A percentile compares a stretch with the other conserved stretches of the same genome.
Conservation (phyloP, 768 basidiomycete genomes). For the Clitopilus passeckerianus region DNA sequence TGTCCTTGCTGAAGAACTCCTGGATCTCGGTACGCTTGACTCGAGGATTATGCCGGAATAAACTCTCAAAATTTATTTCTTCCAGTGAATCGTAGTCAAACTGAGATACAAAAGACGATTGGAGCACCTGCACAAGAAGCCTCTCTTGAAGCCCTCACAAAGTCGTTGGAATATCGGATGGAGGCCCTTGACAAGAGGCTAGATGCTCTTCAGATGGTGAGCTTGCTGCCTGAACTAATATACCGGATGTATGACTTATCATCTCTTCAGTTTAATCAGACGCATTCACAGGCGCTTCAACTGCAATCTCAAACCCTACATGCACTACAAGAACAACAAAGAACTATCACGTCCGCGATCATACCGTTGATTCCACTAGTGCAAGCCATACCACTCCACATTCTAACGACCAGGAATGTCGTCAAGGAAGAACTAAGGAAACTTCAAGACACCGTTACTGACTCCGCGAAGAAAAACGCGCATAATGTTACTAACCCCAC, state of each 20-base stretch:
- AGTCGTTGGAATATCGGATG: slow-evolving; percentile 35
- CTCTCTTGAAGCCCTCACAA: slow-evolving; percentile 32
- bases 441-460: slow-evolving; percentile 3
- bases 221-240: neutral
- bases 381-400: slow-evolving; percentile 53
- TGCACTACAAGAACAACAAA: slow-evolving; percentile 59
- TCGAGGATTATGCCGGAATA: slow-evolving; percentile 8
- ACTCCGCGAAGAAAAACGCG: slow-evolving; percentile 3
- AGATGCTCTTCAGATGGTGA: slow-evolving; percentile 51
- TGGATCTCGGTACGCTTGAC: slow-evolving; percentile 45
- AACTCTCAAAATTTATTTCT: slow-evolving; percentile 5
- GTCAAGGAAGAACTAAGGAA: slow-evolving; percentile 26
- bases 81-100: slow-evolving; percentile 61
- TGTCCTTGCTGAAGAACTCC: slow-evolving; percentile 46
- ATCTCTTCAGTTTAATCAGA: slow-evolving; percentile 36
- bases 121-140: slow-evolving; percentile 51
- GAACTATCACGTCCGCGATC: slow-evolving; percentile 46
- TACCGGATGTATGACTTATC: neutral
- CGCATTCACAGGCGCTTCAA: slow-evolving; percentile 42
- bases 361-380: slow-evolving; percentile 57
- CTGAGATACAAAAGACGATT: slow-evolving; percentile 51
- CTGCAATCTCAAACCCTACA: slow-evolving; percentile 53
- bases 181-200: slow-evolving; percentile 49
- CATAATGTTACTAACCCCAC: neutral
- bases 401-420: slow-evolving; percentile 35